These are phyloP conservation scores for Phytophthora pini DNA, from an alignment of 352 stramenopile species.

Conservation along the genomic window DNA sequence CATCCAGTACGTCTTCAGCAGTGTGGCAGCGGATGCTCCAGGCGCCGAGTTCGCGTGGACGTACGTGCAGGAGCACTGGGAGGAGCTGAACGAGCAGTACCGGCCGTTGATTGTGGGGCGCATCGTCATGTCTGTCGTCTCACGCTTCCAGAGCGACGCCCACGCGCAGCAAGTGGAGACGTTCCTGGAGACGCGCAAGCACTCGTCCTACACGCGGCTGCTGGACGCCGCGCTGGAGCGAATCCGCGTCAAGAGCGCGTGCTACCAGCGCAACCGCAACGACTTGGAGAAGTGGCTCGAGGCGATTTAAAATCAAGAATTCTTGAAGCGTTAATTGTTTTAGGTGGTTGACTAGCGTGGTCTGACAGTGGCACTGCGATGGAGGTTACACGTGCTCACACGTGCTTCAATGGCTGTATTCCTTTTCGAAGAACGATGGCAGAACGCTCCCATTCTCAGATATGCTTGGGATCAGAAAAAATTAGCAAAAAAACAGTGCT, in stretches of 20 bases:
- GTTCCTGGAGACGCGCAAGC: constrained; percentile 72
- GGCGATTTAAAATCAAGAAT: constrained; percentile 18
- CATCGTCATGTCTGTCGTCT: constrained; percentile 68
- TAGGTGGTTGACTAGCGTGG: too few relatives aligned
- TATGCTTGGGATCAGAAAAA: too few relatives aligned
- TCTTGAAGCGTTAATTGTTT: too few relatives aligned
- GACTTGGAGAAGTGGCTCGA: constrained; percentile 66
- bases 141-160: constrained; percentile 69
- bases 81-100: constrained; percentile 70
- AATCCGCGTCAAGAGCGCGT: constrained; percentile 77
- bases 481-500: too few relatives aligned
- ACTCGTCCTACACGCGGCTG: constrained; percentile 69
- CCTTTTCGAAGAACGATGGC: too few relatives aligned
- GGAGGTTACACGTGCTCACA: too few relatives aligned
- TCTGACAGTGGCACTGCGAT: too few relatives aligned
- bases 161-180: constrained; percentile 60
- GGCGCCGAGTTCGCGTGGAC: constrained; percentile 67
- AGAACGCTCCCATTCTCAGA: too few relatives aligned
- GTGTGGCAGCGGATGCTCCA: constrained; percentile 65
- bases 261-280: constrained; percentile 61
- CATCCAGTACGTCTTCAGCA: constrained; percentile 80
- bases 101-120: constrained; percentile 65
- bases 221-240: constrained; percentile 75
- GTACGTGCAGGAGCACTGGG: constrained; percentile 81
- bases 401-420: too few relatives aligned